A percentile compares a stretch with the other conserved stretches of the same genome.
Conservation (phyloP, 768 basidiomycete genomes). For the Russula dissimulans region DNA sequence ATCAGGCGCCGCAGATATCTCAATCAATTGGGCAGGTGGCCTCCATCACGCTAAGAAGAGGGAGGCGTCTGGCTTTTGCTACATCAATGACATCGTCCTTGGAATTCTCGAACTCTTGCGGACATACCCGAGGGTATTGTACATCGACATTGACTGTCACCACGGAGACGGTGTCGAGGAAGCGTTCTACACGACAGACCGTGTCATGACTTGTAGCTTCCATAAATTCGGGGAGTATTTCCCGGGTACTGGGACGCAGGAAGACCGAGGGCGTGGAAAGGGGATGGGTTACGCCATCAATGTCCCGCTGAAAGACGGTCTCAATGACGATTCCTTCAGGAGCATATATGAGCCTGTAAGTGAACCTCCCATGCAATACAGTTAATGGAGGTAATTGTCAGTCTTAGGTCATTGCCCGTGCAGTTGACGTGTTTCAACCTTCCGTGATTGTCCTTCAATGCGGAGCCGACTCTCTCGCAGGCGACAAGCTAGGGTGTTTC, state of each 20-base stretch:
- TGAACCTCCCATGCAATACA: neutral
- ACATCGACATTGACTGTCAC: constrained; percentile 97
- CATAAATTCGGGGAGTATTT: constrained; percentile 98
- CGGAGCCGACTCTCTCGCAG: constrained; percentile 90
- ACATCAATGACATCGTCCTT: constrained; percentile 96
- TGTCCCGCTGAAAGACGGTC: constrained; percentile 88
- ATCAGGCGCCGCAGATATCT: constrained; percentile 69
- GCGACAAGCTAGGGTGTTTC: constrained; percentile 93
- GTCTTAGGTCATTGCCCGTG: constrained; percentile 64
- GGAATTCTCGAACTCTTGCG: constrained; percentile 90
- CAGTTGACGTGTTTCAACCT: constrained; percentile 83
- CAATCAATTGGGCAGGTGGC: constrained; percentile 97
- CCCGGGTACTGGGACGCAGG: constrained; percentile 80
- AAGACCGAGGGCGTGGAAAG: constrained; percentile 74
- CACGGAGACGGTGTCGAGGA: constrained; percentile 99
- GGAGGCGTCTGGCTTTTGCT: constrained; percentile 97
- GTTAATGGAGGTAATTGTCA: neutral
- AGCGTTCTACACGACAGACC: constrained; percentile 94
- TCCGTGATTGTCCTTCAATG: constrained; percentile 88
- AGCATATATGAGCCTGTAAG: constrained; percentile 89
- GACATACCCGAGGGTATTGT: constrained; percentile 77
- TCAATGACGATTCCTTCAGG: constrained; percentile 80
- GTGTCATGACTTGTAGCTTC: constrained; percentile 95
- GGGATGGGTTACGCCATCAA: constrained; percentile 89
- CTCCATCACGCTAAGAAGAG: constrained; percentile 99